Percentiles rank a stretch among this genome's conserved stretches.
Evolutionary conservation across 2,329 filamentous ascomycete genomes (phyloP).

Genomic region (Elsinoe australis): DNA sequence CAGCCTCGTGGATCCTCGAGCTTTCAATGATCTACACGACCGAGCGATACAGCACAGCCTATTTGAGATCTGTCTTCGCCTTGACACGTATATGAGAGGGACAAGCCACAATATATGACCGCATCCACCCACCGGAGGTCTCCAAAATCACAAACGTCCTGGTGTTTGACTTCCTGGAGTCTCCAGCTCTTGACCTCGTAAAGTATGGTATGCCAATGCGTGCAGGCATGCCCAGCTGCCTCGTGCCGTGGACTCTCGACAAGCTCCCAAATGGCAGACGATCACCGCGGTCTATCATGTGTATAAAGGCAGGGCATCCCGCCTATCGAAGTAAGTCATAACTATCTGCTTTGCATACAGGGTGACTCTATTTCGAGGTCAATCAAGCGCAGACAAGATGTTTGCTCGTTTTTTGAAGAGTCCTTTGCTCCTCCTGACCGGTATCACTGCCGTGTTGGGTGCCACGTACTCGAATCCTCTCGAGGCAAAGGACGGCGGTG

Average conservation of each 20-base stretch:
- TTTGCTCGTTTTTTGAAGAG: neutral
- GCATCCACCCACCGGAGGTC: constrained; percentile 2
- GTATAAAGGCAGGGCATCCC: neutral
- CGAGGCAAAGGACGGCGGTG: constrained; percentile 44
- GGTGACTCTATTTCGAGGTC: too few species aligned
- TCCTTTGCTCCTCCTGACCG: constrained; percentile 8
- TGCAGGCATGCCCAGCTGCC: too few species aligned
- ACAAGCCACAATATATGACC: neutral
- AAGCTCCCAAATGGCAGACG: too few species aligned
- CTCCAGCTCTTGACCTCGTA: too few species aligned
- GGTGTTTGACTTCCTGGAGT: neutral
- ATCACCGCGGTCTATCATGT: neutral
- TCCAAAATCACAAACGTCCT: neutral
- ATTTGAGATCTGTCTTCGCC: too few species aligned
- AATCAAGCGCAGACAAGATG: too few species aligned
- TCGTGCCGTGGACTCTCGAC: too few species aligned
- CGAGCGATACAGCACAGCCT: too few species aligned
- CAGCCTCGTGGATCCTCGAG: neutral
- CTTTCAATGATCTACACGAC: neutral
- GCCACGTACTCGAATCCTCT: constrained; percentile 46
- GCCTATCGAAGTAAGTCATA: neutral
- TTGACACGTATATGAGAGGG: too few species aligned
- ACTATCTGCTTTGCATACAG: too few species aligned
- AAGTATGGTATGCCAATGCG: too few species aligned
- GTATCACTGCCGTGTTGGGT: constrained; percentile 17